Percentiles rank a stretch among this genome's conserved stretches.
phyloP scores from a whole-genome alignment of 768 basidiomycete species.

The Crassisporium funariophilum region DNA sequence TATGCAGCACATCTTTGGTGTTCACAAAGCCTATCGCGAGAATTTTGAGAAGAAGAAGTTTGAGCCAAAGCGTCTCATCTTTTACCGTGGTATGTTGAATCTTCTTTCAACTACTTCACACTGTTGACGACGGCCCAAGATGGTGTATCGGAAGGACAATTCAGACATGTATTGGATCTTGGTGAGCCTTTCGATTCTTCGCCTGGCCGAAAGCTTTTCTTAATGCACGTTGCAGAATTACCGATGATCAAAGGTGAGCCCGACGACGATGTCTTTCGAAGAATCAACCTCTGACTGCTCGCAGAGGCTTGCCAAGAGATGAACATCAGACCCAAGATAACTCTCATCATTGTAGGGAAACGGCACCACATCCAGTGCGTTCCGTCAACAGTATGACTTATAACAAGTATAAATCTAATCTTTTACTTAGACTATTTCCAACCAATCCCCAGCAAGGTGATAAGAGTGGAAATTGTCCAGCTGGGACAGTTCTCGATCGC shows the following conservation, averaged over 20 bases:
- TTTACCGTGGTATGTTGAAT: conserved; percentile 59
- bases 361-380: conserved; percentile 56
- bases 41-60: conserved; percentile 45
- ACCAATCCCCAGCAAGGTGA: conserved; percentile 44
- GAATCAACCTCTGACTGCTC: background rate
- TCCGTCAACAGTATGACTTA: background rate
- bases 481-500: conserved; percentile 77
- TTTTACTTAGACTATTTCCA: conserved; percentile 27
- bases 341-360: conserved; percentile 76
- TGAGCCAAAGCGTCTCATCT: conserved; percentile 62
- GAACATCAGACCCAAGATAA: conserved; percentile 61
- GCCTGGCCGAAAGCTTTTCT: background rate
- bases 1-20: conserved; percentile 50
- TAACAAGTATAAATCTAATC: background rate
- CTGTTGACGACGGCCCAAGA: conserved; percentile 32
- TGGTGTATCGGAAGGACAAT: conserved; percentile 55
- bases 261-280: background rate
- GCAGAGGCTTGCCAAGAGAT: conserved; percentile 61
- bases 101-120: conserved; percentile 2
- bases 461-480: conserved; percentile 69
- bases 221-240: conserved; percentile 44
- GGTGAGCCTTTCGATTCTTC: conserved; percentile 37
- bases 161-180: conserved; percentile 48
- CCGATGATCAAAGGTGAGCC: conserved; percentile 51
- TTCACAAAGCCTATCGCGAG: conserved; percentile 56